These are phyloP conservation scores for Rhodomyrtus psidioides DNA, from an alignment of 441 rosid genomes.

Conservation along the genomic window DNA sequence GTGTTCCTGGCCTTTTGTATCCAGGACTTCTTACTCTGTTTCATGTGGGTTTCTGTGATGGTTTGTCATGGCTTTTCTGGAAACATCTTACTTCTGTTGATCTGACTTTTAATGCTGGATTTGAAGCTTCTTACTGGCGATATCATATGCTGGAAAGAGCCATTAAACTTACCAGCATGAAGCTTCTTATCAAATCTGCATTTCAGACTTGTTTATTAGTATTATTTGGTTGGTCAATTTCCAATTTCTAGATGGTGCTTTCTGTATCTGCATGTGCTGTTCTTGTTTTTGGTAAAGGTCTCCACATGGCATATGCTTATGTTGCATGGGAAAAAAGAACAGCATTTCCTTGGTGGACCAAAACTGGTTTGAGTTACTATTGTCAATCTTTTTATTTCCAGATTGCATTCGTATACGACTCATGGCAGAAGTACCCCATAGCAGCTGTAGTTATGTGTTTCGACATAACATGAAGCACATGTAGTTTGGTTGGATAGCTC, in stretches of 20 bases:
- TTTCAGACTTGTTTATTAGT: background rate
- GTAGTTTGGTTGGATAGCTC: background rate
- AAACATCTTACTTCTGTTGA: background rate
- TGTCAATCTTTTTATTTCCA: background rate
- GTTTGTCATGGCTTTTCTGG: background rate
- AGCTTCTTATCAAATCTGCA: background rate
- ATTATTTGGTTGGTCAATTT: background rate
- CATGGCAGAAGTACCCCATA: background rate
- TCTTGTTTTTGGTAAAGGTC: background rate
- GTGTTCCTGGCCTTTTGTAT: background rate
- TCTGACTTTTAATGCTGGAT: background rate
- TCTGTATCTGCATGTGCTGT: background rate
- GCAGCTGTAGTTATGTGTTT: background rate
- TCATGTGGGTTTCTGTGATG: background rate
- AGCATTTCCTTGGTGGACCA: background rate
- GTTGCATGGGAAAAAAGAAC: background rate
- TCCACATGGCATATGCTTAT: background rate
- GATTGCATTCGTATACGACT: background rate
- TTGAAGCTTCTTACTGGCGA: background rate
- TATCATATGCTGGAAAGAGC: background rate
- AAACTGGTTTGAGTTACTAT: background rate
- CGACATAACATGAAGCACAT: background rate
- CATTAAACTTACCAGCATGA: background rate
- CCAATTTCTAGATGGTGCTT: background rate
- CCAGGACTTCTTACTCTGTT: background rate